Conservation (phyloP, 805 yeast genomes). For the Kodamaea leandrae region DNA sequence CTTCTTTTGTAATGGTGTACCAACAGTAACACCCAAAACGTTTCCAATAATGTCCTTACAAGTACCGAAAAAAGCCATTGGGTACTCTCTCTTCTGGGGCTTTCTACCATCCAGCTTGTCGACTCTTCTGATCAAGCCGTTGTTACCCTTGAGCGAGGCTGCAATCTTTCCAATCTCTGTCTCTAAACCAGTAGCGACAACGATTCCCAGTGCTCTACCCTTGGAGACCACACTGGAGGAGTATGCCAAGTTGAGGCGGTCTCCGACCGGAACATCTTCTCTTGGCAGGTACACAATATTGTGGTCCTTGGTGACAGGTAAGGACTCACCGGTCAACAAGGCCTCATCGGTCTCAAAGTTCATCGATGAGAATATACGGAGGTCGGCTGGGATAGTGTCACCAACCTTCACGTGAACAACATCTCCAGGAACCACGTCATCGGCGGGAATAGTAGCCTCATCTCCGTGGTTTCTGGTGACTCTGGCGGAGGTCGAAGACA, state of each 20-base stretch:
- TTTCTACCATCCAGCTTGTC: slow-evolving; percentile 41
- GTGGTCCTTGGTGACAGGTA: slow-evolving; percentile 58
- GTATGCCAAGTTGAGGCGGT: slow-evolving; percentile 68
- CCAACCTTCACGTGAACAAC: slow-evolving; percentile 62
- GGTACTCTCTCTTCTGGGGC: slow-evolving; percentile 42
- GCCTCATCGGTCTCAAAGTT: slow-evolving; percentile 75
- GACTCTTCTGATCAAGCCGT: slow-evolving; percentile 38
- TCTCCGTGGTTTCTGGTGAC: slow-evolving; percentile 65
- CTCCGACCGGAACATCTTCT: slow-evolving; percentile 59
- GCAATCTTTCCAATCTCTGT: slow-evolving; percentile 81
- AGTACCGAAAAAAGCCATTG: slow-evolving; percentile 48
- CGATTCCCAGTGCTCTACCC: slow-evolving; percentile 74
- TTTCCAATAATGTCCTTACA: slow-evolving; percentile 57
- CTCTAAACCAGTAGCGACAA: slow-evolving; percentile 60
- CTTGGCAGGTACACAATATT: slow-evolving; percentile 34
- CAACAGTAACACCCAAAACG: slow-evolving; percentile 70
- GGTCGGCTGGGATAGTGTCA: slow-evolving; percentile 74
- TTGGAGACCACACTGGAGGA: slow-evolving; percentile 68
- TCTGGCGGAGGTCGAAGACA: slow-evolving; percentile 69
- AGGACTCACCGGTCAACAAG: slow-evolving; percentile 61
- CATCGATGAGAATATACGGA: slow-evolving; percentile 53
- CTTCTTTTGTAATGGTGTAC: slow-evolving; percentile 79
- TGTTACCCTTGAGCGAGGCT: slow-evolving; percentile 46
- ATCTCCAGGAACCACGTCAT: slow-evolving; percentile 73
- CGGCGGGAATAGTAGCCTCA: slow-evolving; percentile 56